Evolutionary conservation across 164 flowering plant species (phyloP).

Genomic region (Cinnamomum micranthum): DNA sequence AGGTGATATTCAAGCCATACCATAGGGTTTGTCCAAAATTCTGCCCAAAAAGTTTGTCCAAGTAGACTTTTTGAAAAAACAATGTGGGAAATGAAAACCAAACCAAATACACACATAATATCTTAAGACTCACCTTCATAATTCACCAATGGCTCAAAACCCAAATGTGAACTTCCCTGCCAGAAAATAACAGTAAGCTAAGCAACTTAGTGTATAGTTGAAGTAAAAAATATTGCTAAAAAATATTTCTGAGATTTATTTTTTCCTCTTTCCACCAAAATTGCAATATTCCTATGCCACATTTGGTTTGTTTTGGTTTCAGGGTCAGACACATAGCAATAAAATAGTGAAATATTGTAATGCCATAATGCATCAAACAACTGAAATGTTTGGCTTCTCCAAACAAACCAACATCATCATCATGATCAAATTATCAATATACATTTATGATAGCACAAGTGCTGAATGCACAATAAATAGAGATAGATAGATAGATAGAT

Average conservation of each 20-base stretch:
- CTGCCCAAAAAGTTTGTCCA: no score
- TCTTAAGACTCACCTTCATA: conserved; percentile 45
- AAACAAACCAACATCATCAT: background rate
- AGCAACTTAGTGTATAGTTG: background rate
- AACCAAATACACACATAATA: no score
- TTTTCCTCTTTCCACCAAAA: no score
- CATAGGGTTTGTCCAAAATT: no score
- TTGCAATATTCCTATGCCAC: no score
- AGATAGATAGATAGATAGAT: background rate
- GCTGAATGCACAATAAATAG: background rate
- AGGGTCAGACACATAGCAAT: background rate
- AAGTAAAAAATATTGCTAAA: no score
- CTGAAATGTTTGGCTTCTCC: background rate
- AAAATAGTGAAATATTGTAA: background rate
- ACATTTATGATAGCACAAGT: background rate
- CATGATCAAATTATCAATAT: background rate
- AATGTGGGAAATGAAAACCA: no score
- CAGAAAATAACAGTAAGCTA: background rate
- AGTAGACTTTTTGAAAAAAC: no score
- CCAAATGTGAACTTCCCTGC: conserved; percentile 33
- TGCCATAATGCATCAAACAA: background rate
- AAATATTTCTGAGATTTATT: no score
- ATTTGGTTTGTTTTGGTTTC: no score
- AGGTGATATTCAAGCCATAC: no score
- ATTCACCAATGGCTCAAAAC: conserved; percentile 37